Conservation (phyloP, 1,284 basidiomycete species). For the Porodaedalea pini region DNA sequence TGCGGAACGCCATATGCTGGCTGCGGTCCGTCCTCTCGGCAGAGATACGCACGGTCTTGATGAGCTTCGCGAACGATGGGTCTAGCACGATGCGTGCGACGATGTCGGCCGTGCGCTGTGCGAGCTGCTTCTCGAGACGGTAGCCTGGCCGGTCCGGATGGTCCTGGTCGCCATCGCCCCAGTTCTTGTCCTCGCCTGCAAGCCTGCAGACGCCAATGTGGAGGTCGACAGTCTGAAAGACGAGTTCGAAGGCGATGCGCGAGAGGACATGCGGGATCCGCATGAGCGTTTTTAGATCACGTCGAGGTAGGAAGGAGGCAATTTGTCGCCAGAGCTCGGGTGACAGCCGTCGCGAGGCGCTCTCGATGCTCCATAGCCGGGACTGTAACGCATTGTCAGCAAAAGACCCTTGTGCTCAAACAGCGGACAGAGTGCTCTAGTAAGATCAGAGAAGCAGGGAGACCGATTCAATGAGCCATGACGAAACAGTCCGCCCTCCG, state of each 20-base stretch:
- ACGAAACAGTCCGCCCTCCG: too few species aligned
- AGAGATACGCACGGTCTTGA: slow-evolving; percentile 56
- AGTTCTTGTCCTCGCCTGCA: slow-evolving; percentile 13
- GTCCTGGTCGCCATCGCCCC: slow-evolving; percentile 12
- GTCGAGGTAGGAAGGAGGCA: slow-evolving; percentile 54
- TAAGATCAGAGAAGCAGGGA: too few species aligned
- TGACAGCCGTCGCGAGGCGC: slow-evolving; percentile 46
- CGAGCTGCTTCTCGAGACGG: slow-evolving; percentile 44
- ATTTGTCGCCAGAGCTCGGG: slow-evolving; percentile 71
- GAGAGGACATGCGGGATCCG: slow-evolving; percentile 64
- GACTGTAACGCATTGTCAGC: slow-evolving; percentile 11
- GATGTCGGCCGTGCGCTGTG: slow-evolving; percentile 68
- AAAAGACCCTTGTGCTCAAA: not conserved
- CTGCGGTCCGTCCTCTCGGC: slow-evolving; percentile 45
- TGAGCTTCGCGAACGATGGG: slow-evolving; percentile 51
- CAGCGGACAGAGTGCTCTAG: not conserved
- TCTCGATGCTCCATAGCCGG: slow-evolving; percentile 20
- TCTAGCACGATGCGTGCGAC: slow-evolving; percentile 63
- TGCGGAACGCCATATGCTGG: slow-evolving; percentile 59
- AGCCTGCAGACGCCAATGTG: slow-evolving; percentile 42
- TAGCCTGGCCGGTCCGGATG: slow-evolving; percentile 18
- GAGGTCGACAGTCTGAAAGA: slow-evolving; percentile 62
- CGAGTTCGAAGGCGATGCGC: slow-evolving; percentile 60
- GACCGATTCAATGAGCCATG: too few species aligned
- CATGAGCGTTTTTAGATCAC: slow-evolving; percentile 62